Base-by-base conservation (phyloP, 768 basidiomycete species). In the Boletus sp. region DNA sequence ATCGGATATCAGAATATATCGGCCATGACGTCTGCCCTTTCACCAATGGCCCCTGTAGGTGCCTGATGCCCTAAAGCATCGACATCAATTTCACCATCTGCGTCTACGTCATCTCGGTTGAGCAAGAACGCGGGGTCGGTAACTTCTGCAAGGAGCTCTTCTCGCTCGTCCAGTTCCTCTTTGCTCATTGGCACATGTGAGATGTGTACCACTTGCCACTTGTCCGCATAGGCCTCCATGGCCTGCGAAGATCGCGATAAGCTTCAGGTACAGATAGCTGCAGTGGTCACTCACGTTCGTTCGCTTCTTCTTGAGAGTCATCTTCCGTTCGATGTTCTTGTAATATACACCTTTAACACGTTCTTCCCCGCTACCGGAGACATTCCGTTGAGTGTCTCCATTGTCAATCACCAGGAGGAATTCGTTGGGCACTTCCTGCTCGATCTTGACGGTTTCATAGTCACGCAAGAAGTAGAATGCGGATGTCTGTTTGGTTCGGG, bases 291-390 rank as follows among this genome's bases (percentile, higher is more conserved):
- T 70, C 59, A 92, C 91, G 68, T 90, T 89, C 17, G 82, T 82
- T 8, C 92, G 83, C 71, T 86, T 91, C 77, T 92, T 92, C 73
- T 92, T 92, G 41, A 94, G 76, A 24, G 83, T 78, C 86, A 92
- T 92, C 74, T 92, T 93, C 46, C 91, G 83, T 73, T 92, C 90
- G 52, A 94, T 91, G 67, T 86, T 87, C 73, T 92, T 94, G 75
- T 92, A 93, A 66, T 90, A 93, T 0, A 87, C 92, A n/a, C 88
- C 91, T 65, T 83, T 84, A 29, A 73, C 67, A 63, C 79, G 77
- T 48, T 75, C 66, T 30, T 73, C 73, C 30, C 75, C 69, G 24
- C 71, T 67, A 11, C 76, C 64, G n/a, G 75, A 70, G 37, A 76
- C 73, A 32, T 68, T 68, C 28, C 73, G 58, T 18, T 62, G 62